These are phyloP conservation scores for Extremus antarcticus DNA, from an alignment of 495 filamentous ascomycete genomes.

Conservation along the genomic window DNA sequence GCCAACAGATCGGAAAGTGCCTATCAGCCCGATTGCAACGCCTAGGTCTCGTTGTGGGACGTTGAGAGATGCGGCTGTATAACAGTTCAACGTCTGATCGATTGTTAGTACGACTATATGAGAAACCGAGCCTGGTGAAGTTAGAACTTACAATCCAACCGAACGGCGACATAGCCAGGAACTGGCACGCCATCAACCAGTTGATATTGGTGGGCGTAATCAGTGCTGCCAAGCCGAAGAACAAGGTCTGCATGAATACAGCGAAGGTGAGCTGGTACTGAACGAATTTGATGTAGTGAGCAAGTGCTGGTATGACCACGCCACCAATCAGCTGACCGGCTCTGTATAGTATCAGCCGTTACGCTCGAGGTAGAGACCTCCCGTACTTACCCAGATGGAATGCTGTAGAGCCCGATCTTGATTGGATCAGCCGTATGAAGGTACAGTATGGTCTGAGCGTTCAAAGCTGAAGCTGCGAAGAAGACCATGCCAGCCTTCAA, in stretches of 20 bases:
- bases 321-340: slow-evolving; percentile 26
- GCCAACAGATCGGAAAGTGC: slow-evolving; percentile 20
- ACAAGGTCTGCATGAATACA: slow-evolving; percentile 29
- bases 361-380: slow-evolving; percentile 5
- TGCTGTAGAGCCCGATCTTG: slow-evolving; percentile 18
- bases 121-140: no score
- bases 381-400: slow-evolving; percentile 10
- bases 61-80: slow-evolving; percentile 26
- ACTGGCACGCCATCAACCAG: slow-evolving; percentile 26
- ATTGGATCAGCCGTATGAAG: slow-evolving; percentile 18
- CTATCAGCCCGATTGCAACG: slow-evolving; percentile 20
- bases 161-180: slow-evolving; percentile 29
- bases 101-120: no score
- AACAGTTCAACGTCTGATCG: slow-evolving; percentile 28
- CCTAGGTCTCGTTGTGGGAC: slow-evolving; percentile 24
- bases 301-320: slow-evolving; percentile 25
- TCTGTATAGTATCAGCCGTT: slow-evolving; percentile 13
- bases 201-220: slow-evolving; percentile 24
- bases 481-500: slow-evolving; percentile 14
- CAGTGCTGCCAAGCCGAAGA: slow-evolving; percentile 25
- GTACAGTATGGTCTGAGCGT: slow-evolving; percentile 18
- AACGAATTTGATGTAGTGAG: slow-evolving; percentile 29
- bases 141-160: no score
- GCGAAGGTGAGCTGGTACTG: slow-evolving; percentile 27
- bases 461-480: slow-evolving; percentile 11